phyloP scores from a whole-genome alignment of 192 early-diverging fungal genomes.

The Lunasporangiospora selenospora region DNA sequence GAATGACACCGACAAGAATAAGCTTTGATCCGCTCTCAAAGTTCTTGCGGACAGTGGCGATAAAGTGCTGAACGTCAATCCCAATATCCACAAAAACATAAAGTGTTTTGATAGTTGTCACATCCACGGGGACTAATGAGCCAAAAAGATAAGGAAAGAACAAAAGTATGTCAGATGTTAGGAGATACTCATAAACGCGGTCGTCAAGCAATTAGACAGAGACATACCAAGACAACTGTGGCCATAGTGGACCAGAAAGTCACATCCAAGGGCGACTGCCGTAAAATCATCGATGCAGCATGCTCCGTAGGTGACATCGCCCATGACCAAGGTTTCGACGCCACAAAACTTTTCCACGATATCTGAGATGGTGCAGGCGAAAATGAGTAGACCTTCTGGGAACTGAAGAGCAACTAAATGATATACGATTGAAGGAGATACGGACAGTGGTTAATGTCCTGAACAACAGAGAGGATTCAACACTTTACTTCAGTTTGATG shows the following conservation, averaged over 20 bases:
- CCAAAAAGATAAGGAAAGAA: background rate
- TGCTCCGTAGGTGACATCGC: slow-evolving; percentile 99
- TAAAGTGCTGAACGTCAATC: slow-evolving; percentile 93
- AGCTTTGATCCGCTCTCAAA: slow-evolving; percentile 80
- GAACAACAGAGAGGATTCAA: background rate
- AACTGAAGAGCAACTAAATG: slow-evolving; percentile 89
- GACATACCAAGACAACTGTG: slow-evolving; percentile 89
- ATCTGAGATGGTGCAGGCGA: slow-evolving; percentile 91
- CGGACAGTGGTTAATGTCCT: background rate
- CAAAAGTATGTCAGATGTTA: no score
- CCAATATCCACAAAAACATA: slow-evolving; percentile 99
- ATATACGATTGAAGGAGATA: slow-evolving; percentile 1
- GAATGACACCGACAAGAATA: slow-evolving; percentile 91
- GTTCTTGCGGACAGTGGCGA: slow-evolving; percentile 87
- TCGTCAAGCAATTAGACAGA: no score
- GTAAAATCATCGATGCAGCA: slow-evolving; percentile 99
- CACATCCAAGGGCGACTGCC: slow-evolving; percentile 89
- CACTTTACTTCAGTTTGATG: background rate
- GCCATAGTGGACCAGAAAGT: slow-evolving; percentile 98
- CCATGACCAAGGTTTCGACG: slow-evolving; percentile 96
- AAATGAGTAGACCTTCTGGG: slow-evolving; percentile 96
- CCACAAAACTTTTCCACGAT: slow-evolving; percentile 87
- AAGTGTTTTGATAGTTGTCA: slow-evolving; percentile 93
- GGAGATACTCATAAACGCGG: background rate
- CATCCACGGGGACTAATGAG: slow-evolving; percentile 91